Base-by-base conservation (phyloP, 2,329 filamentous ascomycete genomes). In the Coniochaeta ligniaria region DNA sequence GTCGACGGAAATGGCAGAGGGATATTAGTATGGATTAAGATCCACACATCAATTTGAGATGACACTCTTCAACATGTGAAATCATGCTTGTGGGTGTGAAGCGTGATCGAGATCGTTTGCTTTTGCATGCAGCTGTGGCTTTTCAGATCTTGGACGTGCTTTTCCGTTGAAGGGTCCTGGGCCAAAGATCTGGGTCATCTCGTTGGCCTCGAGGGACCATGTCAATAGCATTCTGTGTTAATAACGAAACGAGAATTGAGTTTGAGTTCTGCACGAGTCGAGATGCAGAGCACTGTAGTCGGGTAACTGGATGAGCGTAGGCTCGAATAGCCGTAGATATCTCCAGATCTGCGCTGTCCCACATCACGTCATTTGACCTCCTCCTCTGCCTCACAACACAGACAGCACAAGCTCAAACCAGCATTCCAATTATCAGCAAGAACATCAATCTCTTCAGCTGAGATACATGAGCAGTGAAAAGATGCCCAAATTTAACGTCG, bases 401-500 rank as follows among this genome's bases (percentile, higher is more conserved):
- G 20, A 12, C 20, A 9, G 2, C 20, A 11, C 16, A 14, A 47
- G 7, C 4, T 22, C 43, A 47, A 24, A 47, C 43, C 2, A 26
- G 47, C 26, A 52, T 31, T 5, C 47, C 8, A 28, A n/a, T 24
- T 31, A 11, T 17, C 12, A 17, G 7, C 22, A 11, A 22, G 41
- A 47, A 22, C 9, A 47, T 31, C 47, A 28, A 52, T 22, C 24
- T 22, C 24, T 52, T 28, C 20, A 12, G 16, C n/a, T 16, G 4
- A 14, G 6, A 17, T 14, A 47, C 20, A 47, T 24, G 17, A 47
- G 2, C 24, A 28, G 8, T 12, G 6, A 31, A 20, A 52, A 22
- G 7, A 58, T 43, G 38, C 9, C 35, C 35, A 45, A 26, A 9
- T 31, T 24, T 2, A 41, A 41, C 17, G 75, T 83, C 59, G 81